Evolutionary conservation across 352 stramenopile species (phyloP).

Genomic region (Phytopythium chamaehyphon): DNA sequence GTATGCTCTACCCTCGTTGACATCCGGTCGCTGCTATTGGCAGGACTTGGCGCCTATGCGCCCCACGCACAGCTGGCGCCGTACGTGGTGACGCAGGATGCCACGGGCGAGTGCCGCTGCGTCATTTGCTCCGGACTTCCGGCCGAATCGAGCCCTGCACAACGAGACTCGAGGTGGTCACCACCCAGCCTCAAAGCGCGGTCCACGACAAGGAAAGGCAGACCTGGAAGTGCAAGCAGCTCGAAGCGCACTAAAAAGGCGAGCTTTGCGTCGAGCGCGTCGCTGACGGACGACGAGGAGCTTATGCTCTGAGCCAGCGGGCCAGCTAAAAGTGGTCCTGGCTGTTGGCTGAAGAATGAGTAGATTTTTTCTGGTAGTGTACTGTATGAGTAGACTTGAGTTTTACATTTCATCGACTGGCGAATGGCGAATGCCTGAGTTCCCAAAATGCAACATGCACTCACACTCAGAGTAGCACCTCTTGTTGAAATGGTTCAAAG

Average conservation of each 20-base stretch:
- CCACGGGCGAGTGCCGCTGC: slow-evolving; percentile 41
- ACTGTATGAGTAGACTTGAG: too few species aligned
- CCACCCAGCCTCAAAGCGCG: not conserved
- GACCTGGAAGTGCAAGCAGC: too few species aligned
- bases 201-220: too few species aligned
- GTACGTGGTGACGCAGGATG: slow-evolving; percentile 61
- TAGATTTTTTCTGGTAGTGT: too few species aligned
- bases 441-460: too few species aligned
- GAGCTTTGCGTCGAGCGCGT: slow-evolving; percentile 18
- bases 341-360: too few species aligned
- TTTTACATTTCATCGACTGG: too few species aligned
- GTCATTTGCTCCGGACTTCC: slow-evolving; percentile 56
- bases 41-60: slow-evolving; percentile 59
- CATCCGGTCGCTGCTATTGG: not conserved
- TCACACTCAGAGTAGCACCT: too few species aligned
- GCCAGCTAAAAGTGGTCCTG: too few species aligned
- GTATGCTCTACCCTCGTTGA: not conserved
- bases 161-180: not conserved
- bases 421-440: too few species aligned
- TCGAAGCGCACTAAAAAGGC: slow-evolving; percentile 7
- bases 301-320: not conserved
- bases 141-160: slow-evolving; percentile 1
- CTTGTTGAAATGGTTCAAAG: too few species aligned
- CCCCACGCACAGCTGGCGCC: slow-evolving; percentile 63
- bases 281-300: slow-evolving; percentile 23